phyloP scores from a whole-genome alignment of 305 asterid genomes.

The Caryopteris hybrid region DNA sequence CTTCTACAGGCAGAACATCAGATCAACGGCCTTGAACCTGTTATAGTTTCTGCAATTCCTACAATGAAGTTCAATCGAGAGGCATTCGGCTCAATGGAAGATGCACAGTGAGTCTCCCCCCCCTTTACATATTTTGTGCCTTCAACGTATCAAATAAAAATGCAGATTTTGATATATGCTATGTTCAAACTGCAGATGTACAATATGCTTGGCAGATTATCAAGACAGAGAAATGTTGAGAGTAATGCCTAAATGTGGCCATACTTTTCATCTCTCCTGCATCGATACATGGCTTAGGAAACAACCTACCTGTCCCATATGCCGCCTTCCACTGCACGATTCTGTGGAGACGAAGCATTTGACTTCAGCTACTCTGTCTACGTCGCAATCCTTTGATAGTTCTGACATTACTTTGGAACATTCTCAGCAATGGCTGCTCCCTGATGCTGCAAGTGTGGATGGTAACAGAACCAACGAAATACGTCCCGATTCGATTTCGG shows the following conservation, averaged over 20 bases:
- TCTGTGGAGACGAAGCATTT: conserved; percentile 35
- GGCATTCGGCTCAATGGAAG: conserved; percentile 66
- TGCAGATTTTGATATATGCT: not conserved
- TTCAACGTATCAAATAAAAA: not conserved
- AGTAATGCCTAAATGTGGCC: conserved; percentile 89
- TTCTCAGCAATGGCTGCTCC: conserved; percentile 50
- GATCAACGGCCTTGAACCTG: conserved; percentile 65
- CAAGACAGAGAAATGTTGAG: conserved; percentile 74
- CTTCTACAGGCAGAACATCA: conserved; percentile 61
- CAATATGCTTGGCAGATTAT: conserved; percentile 74
- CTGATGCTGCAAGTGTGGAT: conserved; percentile 30
- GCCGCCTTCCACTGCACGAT: conserved; percentile 66
- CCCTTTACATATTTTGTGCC: not conserved
- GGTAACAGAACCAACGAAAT: conserved; percentile 18
- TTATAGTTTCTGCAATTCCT: conserved; percentile 77
- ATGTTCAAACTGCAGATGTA: conserved; percentile 48
- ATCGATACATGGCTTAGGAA: conserved; percentile 80
- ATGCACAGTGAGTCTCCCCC: conserved; percentile 59
- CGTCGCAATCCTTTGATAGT: conserved; percentile 35
- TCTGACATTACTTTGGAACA: conserved; percentile 40
- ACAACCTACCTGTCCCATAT: conserved; percentile 86
- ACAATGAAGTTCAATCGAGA: conserved; percentile 66
- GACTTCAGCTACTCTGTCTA: conserved; percentile 22
- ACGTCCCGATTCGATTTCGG: conserved; percentile 28
- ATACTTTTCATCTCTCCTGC: conserved; percentile 74